phyloP scores from a whole-genome alignment of 345 rosid genomes.

The Aquilaria yunnanensis region DNA sequence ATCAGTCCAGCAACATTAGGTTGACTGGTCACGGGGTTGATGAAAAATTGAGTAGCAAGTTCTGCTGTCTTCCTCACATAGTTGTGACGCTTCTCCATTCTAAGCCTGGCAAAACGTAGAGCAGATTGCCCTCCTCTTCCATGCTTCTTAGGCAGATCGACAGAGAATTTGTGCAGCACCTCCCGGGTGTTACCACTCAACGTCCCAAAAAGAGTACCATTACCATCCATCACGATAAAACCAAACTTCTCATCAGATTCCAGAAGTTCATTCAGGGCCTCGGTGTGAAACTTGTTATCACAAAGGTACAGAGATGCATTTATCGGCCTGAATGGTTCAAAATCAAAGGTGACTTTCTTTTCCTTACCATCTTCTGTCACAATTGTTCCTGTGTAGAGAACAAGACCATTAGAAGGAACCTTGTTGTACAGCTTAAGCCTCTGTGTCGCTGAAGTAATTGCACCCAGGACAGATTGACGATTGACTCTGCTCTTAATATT shows the following conservation, averaged over 20 bases:
- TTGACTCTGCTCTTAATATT: conserved; percentile 75
- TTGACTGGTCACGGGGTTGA: conserved; percentile 64
- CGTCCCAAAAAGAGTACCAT: conserved; percentile 73
- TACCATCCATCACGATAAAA: conserved; percentile 72
- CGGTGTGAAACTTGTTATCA: conserved; percentile 72
- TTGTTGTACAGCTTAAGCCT: conserved; percentile 66
- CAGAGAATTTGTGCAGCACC: conserved; percentile 60
- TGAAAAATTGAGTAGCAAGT: conserved; percentile 59
- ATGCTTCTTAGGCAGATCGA: conserved; percentile 71
- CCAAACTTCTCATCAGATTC: conserved; percentile 81
- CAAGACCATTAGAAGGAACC: conserved; percentile 69
- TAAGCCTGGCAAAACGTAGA: conserved; percentile 71
- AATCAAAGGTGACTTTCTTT: conserved; percentile 70
- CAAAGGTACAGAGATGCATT: conserved; percentile 68
- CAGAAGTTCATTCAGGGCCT: conserved; percentile 63
- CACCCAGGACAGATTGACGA: conserved; percentile 67
- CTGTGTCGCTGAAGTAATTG: conserved; percentile 71
- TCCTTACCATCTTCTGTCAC: conserved; percentile 70
- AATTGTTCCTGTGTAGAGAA: conserved; percentile 66
- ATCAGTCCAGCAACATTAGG: conserved; percentile 63
- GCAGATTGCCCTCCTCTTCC: conserved; percentile 84
- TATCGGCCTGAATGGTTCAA: conserved; percentile 70
- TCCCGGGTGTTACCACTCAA: conserved; percentile 66
- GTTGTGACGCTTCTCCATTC: conserved; percentile 79
- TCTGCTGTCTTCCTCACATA: conserved; percentile 78